Evolutionary conservation across 306 rosid genomes (phyloP).

Genomic region (Cyclanthera cordifolia): DNA sequence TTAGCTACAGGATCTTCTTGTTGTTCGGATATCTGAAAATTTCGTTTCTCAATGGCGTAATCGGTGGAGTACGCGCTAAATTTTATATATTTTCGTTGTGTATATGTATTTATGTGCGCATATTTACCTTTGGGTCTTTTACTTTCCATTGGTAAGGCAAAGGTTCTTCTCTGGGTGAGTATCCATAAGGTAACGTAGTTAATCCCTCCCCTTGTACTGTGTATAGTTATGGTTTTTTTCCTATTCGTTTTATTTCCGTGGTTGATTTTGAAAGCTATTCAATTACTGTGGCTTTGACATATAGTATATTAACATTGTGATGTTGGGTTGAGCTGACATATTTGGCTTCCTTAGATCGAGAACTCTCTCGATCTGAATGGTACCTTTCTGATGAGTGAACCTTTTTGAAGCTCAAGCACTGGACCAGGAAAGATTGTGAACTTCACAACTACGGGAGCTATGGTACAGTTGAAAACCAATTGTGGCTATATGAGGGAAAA

Average conservation of each 20-base stretch:
- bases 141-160: not conserved
- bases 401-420: not conserved
- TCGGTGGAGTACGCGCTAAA: not conserved
- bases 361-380: not conserved
- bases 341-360: not conserved
- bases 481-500: not conserved
- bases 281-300: not conserved
- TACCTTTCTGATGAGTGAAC: not conserved
- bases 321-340: not conserved
- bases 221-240: not conserved
- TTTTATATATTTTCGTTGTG: not conserved
- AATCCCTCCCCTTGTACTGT: not conserved
- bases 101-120: not conserved
- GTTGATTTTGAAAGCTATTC: not conserved
- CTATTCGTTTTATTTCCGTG: not conserved
- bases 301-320: not conserved
- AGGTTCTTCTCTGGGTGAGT: not conserved
- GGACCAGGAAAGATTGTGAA: not conserved
- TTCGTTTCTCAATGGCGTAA: not conserved
- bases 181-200: not conserved
- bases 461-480: not conserved
- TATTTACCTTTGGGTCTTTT: not conserved
- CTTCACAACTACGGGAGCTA: not conserved
- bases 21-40: not conserved
- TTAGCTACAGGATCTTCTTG: not conserved